A percentile compares a stretch with the other conserved stretches of the same genome.
Evolutionary conservation across 2,329 filamentous ascomycete species (phyloP).

Genomic region (Harringtonia aguacate): DNA sequence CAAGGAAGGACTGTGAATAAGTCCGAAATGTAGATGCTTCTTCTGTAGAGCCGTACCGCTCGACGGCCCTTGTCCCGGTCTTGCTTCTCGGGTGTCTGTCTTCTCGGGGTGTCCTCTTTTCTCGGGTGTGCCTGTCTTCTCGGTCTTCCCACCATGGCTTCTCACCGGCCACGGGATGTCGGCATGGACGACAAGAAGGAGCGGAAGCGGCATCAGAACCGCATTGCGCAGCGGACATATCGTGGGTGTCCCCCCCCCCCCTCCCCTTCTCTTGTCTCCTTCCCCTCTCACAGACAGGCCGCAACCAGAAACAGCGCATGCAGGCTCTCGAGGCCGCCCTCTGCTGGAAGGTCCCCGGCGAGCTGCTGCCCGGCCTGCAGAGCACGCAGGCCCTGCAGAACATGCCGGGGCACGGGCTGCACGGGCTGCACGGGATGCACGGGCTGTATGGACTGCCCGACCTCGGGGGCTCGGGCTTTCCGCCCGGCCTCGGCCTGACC

Average conservation of each 20-base stretch:
- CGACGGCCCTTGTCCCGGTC: too few species aligned
- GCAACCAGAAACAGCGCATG: background rate
- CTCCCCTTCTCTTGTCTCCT: background rate
- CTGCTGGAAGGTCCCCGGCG: background rate
- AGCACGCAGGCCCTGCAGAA: background rate
- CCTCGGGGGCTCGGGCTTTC: too few species aligned
- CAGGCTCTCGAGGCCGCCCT: background rate
- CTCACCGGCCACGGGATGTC: background rate
- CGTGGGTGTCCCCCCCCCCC: background rate
- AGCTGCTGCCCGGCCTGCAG: background rate
- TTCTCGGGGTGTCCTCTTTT: too few species aligned
- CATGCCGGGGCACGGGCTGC: background rate
- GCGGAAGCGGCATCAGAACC: background rate
- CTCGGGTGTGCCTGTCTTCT: too few species aligned
- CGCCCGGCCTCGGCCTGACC: too few species aligned
- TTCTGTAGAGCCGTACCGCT: too few species aligned
- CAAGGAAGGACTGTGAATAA: too few species aligned
- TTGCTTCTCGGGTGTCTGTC: too few species aligned
- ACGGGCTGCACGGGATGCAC: background rate
- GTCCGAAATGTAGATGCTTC: too few species aligned
- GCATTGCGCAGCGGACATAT: background rate
- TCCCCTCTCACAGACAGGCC: background rate
- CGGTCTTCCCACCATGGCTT: background rate
- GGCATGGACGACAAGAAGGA: background rate
- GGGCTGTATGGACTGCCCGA: too few species aligned